Percentiles rank a stretch among this genome's conserved stretches.
phyloP scores from a whole-genome alignment of 2,329 filamentous ascomycete genomes.

The Beauveria sp. region DNA sequence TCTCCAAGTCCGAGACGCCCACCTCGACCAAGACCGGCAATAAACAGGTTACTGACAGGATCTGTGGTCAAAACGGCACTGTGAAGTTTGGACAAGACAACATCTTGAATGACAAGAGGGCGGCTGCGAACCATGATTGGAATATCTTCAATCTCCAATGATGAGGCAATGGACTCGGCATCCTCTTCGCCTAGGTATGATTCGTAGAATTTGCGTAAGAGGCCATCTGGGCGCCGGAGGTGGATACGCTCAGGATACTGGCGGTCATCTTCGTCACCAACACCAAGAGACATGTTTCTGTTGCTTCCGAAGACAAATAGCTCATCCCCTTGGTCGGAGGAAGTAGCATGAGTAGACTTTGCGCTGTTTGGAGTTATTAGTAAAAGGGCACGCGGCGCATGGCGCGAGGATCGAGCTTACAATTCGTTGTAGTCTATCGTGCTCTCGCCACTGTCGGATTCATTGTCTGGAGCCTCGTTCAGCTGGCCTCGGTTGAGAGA shows the following conservation, averaged over 20 bases:
- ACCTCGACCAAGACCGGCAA: slow-evolving; percentile 86
- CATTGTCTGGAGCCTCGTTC: slow-evolving; percentile 30
- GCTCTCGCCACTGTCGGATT: slow-evolving; percentile 49
- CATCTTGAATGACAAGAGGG: slow-evolving; percentile 70
- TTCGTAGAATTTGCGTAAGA: slow-evolving; percentile 65
- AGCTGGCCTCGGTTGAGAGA: slow-evolving; percentile 41
- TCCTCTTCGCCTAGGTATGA: slow-evolving; percentile 52
- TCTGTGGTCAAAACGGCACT: slow-evolving; percentile 84
- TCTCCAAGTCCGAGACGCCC: slow-evolving; percentile 85
- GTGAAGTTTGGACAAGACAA: slow-evolving; percentile 84
- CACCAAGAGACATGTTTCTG: slow-evolving; percentile 84
- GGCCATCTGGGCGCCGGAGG: slow-evolving; percentile 67
- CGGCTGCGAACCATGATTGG: slow-evolving; percentile 65
- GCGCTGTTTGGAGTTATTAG: not conserved
- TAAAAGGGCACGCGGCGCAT: not conserved
- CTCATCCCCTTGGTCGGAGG: slow-evolving; percentile 58
- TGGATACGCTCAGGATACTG: slow-evolving; percentile 83
- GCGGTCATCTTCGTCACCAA: slow-evolving; percentile 92
- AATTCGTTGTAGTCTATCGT: slow-evolving; percentile 19
- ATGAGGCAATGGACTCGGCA: slow-evolving; percentile 21
- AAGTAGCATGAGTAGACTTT: not conserved
- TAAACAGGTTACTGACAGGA: slow-evolving; percentile 80
- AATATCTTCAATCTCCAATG: slow-evolving; percentile 43
- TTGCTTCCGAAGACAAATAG: slow-evolving; percentile 94
- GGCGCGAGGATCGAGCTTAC: slow-evolving; percentile 19